Conservation (phyloP, 2,329 filamentous ascomycete species). For the Alternaria panax region DNA sequence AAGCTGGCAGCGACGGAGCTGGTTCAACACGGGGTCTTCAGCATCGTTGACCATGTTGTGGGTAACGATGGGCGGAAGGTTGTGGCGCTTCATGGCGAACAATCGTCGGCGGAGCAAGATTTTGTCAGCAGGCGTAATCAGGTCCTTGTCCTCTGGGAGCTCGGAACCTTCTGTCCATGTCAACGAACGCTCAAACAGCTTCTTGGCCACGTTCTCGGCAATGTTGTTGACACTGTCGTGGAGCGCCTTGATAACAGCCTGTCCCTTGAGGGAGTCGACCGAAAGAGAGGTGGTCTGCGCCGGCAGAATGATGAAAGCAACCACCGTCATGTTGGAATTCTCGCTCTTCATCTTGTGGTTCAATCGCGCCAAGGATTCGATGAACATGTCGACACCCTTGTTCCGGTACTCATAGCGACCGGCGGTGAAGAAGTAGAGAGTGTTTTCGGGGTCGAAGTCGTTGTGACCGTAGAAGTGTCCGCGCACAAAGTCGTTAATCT, state of each 20-base stretch:
- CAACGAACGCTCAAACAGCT: slow-evolving; percentile 92
- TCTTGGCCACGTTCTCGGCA: slow-evolving; percentile 88
- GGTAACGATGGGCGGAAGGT: slow-evolving; percentile 92
- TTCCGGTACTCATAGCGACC: slow-evolving; percentile 98
- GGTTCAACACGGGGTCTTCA: slow-evolving; percentile 94
- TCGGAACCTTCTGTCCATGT: slow-evolving; percentile 95
- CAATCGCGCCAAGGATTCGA: slow-evolving; percentile 90
- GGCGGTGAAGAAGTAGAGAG: slow-evolving; percentile 95
- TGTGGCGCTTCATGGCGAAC: slow-evolving; percentile 95
- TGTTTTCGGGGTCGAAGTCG: slow-evolving; percentile 96
- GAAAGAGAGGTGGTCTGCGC: slow-evolving; percentile 94
- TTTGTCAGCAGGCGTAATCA: slow-evolving; percentile 90
- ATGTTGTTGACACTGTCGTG: slow-evolving; percentile 93
- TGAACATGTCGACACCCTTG: slow-evolving; percentile 99
- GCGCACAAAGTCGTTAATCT: slow-evolving; percentile 97
- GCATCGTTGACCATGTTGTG: slow-evolving; percentile 98
- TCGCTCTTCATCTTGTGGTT: slow-evolving; percentile 89
- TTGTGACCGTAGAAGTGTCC: slow-evolving; percentile 99
- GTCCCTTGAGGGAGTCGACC: slow-evolving; percentile 93
- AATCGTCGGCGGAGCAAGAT: slow-evolving; percentile 89
- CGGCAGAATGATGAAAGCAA: slow-evolving; percentile 98
- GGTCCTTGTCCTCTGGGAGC: slow-evolving; percentile 94
- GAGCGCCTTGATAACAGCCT: slow-evolving; percentile 96
- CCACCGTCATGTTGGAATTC: slow-evolving; percentile 90
- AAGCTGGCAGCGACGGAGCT: slow-evolving; percentile 92